Conservation (phyloP, 1,139 yeast genomes). For the Yamadazyma songkhlaensis region DNA sequence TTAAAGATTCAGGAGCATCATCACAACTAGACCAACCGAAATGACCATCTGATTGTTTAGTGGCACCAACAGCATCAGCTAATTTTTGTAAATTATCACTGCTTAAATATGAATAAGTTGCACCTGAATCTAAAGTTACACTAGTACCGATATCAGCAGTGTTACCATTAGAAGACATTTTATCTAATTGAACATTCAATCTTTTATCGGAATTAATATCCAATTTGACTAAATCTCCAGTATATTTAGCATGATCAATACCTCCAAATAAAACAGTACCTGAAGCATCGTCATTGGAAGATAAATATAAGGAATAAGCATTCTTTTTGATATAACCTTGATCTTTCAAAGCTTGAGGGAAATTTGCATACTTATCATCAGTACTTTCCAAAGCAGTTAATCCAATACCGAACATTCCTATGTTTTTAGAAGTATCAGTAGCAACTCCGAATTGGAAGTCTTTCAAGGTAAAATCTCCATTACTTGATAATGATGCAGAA, state of each 20-base stretch:
- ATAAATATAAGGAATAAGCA: slow-evolving; percentile 22
- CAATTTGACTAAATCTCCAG: slow-evolving; percentile 31
- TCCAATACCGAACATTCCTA: slow-evolving; percentile 6
- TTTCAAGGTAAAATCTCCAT: slow-evolving; percentile 7
- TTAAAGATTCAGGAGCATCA: no score
- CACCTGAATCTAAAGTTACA: no score
- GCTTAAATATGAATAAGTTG: no score
- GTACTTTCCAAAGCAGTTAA: no score
- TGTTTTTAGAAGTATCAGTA: not conserved
- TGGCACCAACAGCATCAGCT: no score
- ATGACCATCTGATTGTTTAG: no score
- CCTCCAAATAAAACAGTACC: slow-evolving; percentile 19
- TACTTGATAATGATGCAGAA: slow-evolving; percentile 3
- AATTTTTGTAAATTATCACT: no score
- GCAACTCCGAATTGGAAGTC: slow-evolving; percentile 9
- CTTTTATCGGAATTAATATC: no score
- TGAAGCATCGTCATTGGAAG: slow-evolving; percentile 9
- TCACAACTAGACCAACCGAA: no score
- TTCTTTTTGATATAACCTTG: slow-evolving; percentile 23
- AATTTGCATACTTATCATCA: slow-evolving; percentile 17
- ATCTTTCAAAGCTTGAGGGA: slow-evolving; percentile 23
- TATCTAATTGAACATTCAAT: no score
- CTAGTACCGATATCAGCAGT: no score
- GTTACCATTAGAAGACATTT: no score
- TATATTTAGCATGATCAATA: slow-evolving; percentile 24